Evolutionary conservation across 768 basidiomycete species (phyloP).

Genomic region (Epithele typhae): DNA sequence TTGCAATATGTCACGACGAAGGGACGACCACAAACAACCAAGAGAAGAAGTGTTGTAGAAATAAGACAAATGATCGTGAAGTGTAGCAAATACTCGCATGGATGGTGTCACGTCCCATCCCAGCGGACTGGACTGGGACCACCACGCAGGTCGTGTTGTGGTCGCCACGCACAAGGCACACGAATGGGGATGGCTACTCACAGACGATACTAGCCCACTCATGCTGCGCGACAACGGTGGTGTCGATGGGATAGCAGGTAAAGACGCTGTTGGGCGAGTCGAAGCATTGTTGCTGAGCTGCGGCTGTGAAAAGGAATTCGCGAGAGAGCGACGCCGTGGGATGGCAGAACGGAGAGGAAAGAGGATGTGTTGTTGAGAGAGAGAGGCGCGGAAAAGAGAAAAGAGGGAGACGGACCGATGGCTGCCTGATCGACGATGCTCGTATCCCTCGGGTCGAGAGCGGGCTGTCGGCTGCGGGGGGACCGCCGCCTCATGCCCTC

Average conservation of each 20-base stretch:
- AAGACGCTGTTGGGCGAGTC: slow-evolving; percentile 65
- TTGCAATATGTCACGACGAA: too few relatives aligned
- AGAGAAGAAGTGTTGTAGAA: too few relatives aligned
- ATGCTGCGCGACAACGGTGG: slow-evolving; percentile 62
- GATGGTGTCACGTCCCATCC: too few relatives aligned
- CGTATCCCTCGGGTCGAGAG: slow-evolving; percentile 9
- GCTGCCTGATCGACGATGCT: slow-evolving; percentile 17
- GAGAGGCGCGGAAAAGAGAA: not conserved
- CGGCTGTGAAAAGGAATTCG: slow-evolving; percentile 13
- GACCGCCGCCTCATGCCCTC: slow-evolving; percentile 11
- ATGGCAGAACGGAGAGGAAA: too few relatives aligned
- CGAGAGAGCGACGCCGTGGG: too few relatives aligned
- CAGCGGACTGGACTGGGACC: too few relatives aligned
- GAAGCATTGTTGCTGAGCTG: slow-evolving; percentile 46
- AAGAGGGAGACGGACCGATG: slow-evolving; percentile 12
- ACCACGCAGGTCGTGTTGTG: too few relatives aligned
- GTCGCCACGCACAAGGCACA: too few relatives aligned
- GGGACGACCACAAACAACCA: too few relatives aligned
- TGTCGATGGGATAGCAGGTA: slow-evolving; percentile 68
- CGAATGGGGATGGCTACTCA: too few relatives aligned
- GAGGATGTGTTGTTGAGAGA: not conserved
- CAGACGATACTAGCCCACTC: slow-evolving; percentile 77
- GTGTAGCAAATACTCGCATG: too few relatives aligned
- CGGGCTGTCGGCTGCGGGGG: slow-evolving; percentile 15
- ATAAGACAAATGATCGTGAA: too few relatives aligned